Evolutionary conservation across 2,329 filamentous ascomycete genomes (phyloP).

Genomic region (Colletotrichum shisoi): DNA sequence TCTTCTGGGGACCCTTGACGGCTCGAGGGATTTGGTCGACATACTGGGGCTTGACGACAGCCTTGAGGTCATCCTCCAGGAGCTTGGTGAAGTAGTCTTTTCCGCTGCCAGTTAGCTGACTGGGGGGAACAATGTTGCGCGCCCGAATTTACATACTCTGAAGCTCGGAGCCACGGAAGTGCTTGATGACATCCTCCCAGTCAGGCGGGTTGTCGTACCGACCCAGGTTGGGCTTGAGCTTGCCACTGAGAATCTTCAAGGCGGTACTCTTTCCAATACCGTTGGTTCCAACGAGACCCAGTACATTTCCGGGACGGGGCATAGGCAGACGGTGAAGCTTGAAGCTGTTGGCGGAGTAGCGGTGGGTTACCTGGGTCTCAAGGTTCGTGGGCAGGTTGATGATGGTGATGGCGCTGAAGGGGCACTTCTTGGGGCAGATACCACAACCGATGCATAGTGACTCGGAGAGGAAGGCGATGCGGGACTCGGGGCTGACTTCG

Average conservation of each 20-base stretch:
- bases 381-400: slow-evolving; percentile 99
- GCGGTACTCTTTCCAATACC: slow-evolving; percentile 99
- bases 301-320: slow-evolving; percentile 91
- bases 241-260: slow-evolving; percentile 96
- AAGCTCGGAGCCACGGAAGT: slow-evolving; percentile 96
- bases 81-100: slow-evolving; percentile 97
- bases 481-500: slow-evolving; percentile 86
- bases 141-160: slow-evolving; percentile 72
- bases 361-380: slow-evolving; percentile 96
- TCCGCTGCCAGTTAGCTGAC: slow-evolving; percentile 36
- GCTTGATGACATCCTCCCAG: slow-evolving; percentile 98
- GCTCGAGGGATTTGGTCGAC: slow-evolving; percentile 97
- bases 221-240: slow-evolving; percentile 97
- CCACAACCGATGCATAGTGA: slow-evolving; percentile 95
- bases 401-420: slow-evolving; percentile 98
- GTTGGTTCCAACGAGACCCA: slow-evolving; percentile 97
- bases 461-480: slow-evolving; percentile 98
- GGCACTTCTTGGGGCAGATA: slow-evolving; percentile 99
- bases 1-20: slow-evolving; percentile 81
- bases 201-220: slow-evolving; percentile 95
- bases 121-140: not conserved
- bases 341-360: slow-evolving; percentile 99
- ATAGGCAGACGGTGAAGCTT: slow-evolving; percentile 97
- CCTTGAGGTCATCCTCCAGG: slow-evolving; percentile 94
- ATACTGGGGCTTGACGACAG: slow-evolving; percentile 98